A percentile compares a stretch with the other conserved stretches of the same genome.
Conservation (phyloP, 441 rosid genomes). For the Adansonia madagascariensis region DNA sequence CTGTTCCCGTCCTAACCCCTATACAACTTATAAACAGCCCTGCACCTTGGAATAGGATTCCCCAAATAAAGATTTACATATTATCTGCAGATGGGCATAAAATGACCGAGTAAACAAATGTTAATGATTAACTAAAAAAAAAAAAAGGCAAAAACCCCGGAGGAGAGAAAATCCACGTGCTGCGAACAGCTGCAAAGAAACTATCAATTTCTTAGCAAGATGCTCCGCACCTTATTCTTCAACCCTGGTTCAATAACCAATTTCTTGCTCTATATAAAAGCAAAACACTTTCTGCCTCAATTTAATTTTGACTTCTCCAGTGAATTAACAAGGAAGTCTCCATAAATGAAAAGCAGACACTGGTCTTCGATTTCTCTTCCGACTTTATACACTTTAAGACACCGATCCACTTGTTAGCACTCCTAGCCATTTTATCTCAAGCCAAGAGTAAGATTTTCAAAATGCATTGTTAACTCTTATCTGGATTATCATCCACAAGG, state of each 20-base stretch:
- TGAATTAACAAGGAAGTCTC: conserved; percentile 32
- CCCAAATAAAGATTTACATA: conserved; percentile 19
- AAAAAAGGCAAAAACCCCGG: background rate
- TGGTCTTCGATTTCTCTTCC: conserved; percentile 40
- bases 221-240: conserved; percentile 37
- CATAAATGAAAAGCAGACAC: conserved; percentile 52
- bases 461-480: conserved; percentile 37
- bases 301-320: conserved; percentile 17
- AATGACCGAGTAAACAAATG: conserved; percentile 5
- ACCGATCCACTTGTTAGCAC: conserved; percentile 49
- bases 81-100: conserved; percentile 28
- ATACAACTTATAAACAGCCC: conserved; percentile 41
- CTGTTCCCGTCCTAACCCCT: conserved; percentile 17
- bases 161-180: conserved; percentile 30
- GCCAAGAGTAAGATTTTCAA: conserved; percentile 35
- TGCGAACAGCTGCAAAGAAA: conserved; percentile 26
- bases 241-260: conserved; percentile 32
- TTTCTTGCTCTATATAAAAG: conserved; percentile 34
- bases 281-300: conserved; percentile 33
- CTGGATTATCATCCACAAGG: conserved; percentile 44
- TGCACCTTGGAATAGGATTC: conserved; percentile 22
- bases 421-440: conserved; percentile 34
- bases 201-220: conserved; percentile 32
- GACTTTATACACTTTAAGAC: conserved; percentile 52
- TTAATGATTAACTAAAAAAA: background rate